phyloP scores from a whole-genome alignment of 768 basidiomycete species.

The Mrakia blollopis region DNA sequence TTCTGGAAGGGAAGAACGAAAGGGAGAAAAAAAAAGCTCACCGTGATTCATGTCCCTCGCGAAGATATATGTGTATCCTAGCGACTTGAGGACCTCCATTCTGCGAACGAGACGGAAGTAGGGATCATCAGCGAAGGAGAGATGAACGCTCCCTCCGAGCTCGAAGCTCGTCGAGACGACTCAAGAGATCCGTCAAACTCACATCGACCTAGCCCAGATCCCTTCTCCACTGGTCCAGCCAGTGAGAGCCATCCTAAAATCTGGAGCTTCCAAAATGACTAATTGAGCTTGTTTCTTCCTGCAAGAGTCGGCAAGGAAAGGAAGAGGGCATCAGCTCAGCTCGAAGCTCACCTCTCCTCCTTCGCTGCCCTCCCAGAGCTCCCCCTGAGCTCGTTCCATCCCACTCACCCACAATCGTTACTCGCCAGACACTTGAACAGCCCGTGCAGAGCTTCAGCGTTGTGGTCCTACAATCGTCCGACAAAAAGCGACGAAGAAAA shows the following conservation, averaged over 20 bases:
- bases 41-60: conserved; percentile 12
- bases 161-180: background rate
- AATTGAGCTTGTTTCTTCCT: conserved; percentile 2
- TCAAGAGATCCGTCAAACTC: background rate
- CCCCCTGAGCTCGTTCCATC: background rate
- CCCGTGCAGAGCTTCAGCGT: background rate
- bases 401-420: background rate
- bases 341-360: background rate
- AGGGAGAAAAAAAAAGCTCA: background rate
- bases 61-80: conserved; percentile 10
- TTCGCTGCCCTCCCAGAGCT: background rate
- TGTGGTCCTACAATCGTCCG: background rate
- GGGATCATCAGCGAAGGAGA: background rate
- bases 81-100: background rate
- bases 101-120: background rate
- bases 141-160: background rate
- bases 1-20: too few species aligned
- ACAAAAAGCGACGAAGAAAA: background rate
- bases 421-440: background rate
- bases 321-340: background rate
- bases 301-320: background rate
- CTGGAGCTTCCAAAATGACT: background rate
- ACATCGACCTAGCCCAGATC: conserved; percentile 16
- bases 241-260: background rate
- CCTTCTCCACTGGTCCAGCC: background rate